Evolutionary conservation across 305 asterid genomes (phyloP).

Genomic region (Fraxinus sp.): DNA sequence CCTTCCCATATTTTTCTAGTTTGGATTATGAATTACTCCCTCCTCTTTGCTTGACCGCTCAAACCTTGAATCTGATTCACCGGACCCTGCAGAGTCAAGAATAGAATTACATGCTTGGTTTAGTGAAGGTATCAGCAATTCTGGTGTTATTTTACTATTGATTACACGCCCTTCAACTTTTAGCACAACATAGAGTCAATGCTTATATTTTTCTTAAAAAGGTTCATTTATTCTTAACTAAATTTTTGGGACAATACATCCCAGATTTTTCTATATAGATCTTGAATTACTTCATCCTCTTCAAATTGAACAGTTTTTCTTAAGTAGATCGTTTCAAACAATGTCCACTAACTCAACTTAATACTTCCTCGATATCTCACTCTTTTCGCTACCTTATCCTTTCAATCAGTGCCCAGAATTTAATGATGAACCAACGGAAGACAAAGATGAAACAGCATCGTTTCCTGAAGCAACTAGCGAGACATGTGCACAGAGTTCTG

Average conservation of each 20-base stretch:
- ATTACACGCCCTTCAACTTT: slow-evolving; percentile 6
- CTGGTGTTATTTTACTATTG: slow-evolving; percentile 21
- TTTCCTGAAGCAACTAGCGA: slow-evolving; percentile 44
- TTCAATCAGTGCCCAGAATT: slow-evolving; percentile 64
- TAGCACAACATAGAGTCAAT: background rate
- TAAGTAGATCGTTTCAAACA: background rate
- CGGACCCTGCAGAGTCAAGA: slow-evolving; percentile 65
- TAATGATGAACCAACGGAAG: slow-evolving; percentile 84
- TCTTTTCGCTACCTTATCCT: slow-evolving; percentile 2
- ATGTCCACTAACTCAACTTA: background rate
- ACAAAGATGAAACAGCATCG: slow-evolving; percentile 54
- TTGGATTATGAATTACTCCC: background rate
- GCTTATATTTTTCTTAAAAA: background rate
- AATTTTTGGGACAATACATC: background rate
- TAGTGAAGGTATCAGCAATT: slow-evolving; percentile 65
- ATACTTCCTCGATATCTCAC: background rate
- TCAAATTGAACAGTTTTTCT: background rate
- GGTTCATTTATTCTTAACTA: background rate
- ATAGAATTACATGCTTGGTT: slow-evolving; percentile 84
- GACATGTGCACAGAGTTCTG: slow-evolving; percentile 43
- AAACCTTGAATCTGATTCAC: background rate
- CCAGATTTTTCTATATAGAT: background rate
- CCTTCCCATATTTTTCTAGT: background rate
- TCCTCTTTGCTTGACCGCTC: background rate
- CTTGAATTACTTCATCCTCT: background rate